These are phyloP conservation scores for Epichloe festucae DNA, from an alignment of 2,329 filamentous ascomycete species.

Conservation along the genomic window DNA sequence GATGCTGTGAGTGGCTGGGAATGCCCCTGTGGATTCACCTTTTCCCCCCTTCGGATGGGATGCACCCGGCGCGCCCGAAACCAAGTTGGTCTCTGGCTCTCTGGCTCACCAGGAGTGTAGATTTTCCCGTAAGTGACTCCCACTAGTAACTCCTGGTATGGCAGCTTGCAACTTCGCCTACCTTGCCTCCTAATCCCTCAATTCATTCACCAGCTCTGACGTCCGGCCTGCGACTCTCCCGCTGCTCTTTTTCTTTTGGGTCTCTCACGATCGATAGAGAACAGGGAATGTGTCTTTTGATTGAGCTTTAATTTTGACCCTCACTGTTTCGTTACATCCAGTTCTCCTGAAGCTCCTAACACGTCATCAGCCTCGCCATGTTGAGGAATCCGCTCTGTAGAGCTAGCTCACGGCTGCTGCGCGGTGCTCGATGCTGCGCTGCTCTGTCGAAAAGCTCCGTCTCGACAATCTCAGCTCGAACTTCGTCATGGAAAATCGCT, in stretches of 20 bases:
- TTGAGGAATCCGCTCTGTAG: conserved; percentile 56
- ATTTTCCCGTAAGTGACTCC: conserved; percentile 1
- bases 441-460: conserved; percentile 27
- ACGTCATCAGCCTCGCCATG: conserved; percentile 37
- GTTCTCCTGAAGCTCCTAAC: conserved; percentile 5
- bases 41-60: neutral
- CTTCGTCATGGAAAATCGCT: conserved; percentile 31
- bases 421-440: conserved; percentile 36
- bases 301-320: conserved; percentile 10
- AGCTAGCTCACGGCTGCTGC: conserved; percentile 51
- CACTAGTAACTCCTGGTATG: neutral
- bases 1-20: conserved; percentile 10
- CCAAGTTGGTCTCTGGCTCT: neutral
- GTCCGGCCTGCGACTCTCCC: conserved; percentile 29
- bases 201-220: neutral
- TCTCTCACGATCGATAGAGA: conserved; percentile 17
- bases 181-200: conserved; percentile 8
- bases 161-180: neutral
- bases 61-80: too few species aligned
- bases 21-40: conserved; percentile 6
- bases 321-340: conserved; percentile 5
- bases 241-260: conserved; percentile 30
- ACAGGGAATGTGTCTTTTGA: conserved; percentile 19
- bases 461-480: conserved; percentile 25
- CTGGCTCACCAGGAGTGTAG: neutral